Conservation (phyloP, 1,139 yeast genomes). For the Protomyces pachydermus region DNA sequence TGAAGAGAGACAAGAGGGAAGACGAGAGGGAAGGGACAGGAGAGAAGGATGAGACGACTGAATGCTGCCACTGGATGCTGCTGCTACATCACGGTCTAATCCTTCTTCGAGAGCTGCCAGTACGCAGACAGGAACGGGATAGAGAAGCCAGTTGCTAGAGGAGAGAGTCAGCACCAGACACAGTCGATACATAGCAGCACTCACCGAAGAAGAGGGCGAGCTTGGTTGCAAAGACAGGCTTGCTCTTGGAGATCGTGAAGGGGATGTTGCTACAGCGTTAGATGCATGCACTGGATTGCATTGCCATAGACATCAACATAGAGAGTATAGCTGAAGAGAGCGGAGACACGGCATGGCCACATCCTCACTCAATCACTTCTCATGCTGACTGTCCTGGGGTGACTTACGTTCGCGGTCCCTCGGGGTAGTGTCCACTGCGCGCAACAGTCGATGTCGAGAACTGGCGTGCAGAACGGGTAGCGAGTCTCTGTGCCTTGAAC, state of each 20-base stretch:
- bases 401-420: conserved; percentile 23
- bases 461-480: conserved; percentile 1
- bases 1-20: neutral
- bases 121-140: conserved; percentile 23
- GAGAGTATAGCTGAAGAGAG: neutral
- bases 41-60: neutral
- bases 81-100: neutral
- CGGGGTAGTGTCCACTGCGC: conserved; percentile 20
- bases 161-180: neutral
- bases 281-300: neutral
- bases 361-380: too few species aligned
- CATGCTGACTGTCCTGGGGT: neutral
- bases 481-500: neutral
- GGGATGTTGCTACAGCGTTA: conserved; percentile 14
- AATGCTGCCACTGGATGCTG: neutral
- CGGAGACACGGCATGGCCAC: too few species aligned
- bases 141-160: conserved; percentile 17
- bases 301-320: neutral
- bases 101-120: conserved; percentile 25
- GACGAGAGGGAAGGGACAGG: neutral
- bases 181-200: neutral
- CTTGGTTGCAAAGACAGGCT: conserved; percentile 20
- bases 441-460: conserved; percentile 21
- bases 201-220: conserved; percentile 21
- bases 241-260: conserved; percentile 21